A percentile compares a stretch with the other conserved stretches of the same genome.
phyloP scores from a whole-genome alignment of 2,329 filamentous ascomycete genomes.

The Thelonectria rubi region DNA sequence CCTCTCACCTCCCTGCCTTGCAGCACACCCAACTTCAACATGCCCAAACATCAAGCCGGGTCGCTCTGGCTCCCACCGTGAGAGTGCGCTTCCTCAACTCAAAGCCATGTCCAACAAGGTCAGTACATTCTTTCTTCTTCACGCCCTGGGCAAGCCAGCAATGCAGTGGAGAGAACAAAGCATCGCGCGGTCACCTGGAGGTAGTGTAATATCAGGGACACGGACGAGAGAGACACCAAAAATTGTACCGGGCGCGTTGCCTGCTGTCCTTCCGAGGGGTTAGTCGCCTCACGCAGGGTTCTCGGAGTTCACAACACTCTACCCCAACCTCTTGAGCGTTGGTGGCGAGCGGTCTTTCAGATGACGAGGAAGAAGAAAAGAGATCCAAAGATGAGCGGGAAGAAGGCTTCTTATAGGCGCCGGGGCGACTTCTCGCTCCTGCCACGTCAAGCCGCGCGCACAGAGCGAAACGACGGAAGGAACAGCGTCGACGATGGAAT shows the following conservation, averaged over 20 bases:
- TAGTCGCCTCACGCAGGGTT: slow-evolving; percentile 5
- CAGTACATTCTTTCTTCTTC: slow-evolving; percentile 3
- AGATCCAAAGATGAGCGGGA: not conserved
- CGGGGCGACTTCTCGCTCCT: too few relatives aligned
- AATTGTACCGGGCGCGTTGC: not conserved
- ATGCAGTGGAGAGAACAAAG: slow-evolving; percentile 4
- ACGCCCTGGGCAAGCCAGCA: not conserved
- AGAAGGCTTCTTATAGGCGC: not conserved
- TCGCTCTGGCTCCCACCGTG: too few relatives aligned
- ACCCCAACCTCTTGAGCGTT: slow-evolving; percentile 4
- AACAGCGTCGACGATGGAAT: too few relatives aligned
- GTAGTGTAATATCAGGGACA: slow-evolving; percentile 5
- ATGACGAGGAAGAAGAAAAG: not conserved
- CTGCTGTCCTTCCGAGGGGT: slow-evolving; percentile 1
- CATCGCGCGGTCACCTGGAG: slow-evolving; percentile 1
- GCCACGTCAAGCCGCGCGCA: too few relatives aligned
- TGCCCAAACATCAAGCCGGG: too few relatives aligned
- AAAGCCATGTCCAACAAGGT: too few relatives aligned
- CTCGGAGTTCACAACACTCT: not conserved
- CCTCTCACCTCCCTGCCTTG: too few relatives aligned
- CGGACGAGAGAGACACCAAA: not conserved
- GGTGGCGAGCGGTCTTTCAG: not conserved
- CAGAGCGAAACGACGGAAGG: too few relatives aligned
- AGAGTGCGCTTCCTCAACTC: too few relatives aligned
- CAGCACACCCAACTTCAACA: too few relatives aligned